phyloP scores from a whole-genome alignment of 2,329 filamentous ascomycete species.

The Purpureocillium lavendulum region DNA sequence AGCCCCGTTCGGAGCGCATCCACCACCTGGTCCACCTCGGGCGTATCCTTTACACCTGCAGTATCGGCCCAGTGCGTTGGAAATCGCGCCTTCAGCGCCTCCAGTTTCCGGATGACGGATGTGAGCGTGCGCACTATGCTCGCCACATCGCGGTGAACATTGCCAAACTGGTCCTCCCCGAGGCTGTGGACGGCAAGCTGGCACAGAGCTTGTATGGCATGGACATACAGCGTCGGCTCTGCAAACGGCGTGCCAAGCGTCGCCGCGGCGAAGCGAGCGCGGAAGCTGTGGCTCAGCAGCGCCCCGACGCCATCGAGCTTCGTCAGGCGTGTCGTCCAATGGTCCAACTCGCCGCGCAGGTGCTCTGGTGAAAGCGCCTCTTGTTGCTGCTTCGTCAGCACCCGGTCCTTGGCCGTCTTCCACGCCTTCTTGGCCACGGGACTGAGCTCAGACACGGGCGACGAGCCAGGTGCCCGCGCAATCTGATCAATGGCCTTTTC shows the following conservation, averaged over 20 bases:
- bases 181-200: constrained; percentile 66
- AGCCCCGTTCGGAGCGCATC: constrained; percentile 57
- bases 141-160: constrained; percentile 76
- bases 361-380: constrained; percentile 42
- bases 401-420: constrained; percentile 35
- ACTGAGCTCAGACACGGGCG: constrained; percentile 38
- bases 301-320: constrained; percentile 48
- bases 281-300: constrained; percentile 64
- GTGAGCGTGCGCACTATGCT: constrained; percentile 68
- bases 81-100: constrained; percentile 53
- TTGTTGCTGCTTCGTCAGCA: constrained; percentile 46
- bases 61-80: constrained; percentile 75
- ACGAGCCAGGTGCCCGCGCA: constrained; percentile 37
- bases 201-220: constrained; percentile 63
- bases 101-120: constrained; percentile 56
- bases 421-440: constrained; percentile 43
- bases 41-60: constrained; percentile 41
- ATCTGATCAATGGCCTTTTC: constrained; percentile 37
- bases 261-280: constrained; percentile 53
- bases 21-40: constrained; percentile 65
- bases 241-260: constrained; percentile 69
- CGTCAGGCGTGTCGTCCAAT: constrained; percentile 36
- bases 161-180: constrained; percentile 73
- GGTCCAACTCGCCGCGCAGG: constrained; percentile 37
- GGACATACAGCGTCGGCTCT: constrained; percentile 57